These are phyloP conservation scores for Didymosphaeria variabile DNA, from an alignment of 2,329 filamentous ascomycete genomes.

Conservation along the genomic window DNA sequence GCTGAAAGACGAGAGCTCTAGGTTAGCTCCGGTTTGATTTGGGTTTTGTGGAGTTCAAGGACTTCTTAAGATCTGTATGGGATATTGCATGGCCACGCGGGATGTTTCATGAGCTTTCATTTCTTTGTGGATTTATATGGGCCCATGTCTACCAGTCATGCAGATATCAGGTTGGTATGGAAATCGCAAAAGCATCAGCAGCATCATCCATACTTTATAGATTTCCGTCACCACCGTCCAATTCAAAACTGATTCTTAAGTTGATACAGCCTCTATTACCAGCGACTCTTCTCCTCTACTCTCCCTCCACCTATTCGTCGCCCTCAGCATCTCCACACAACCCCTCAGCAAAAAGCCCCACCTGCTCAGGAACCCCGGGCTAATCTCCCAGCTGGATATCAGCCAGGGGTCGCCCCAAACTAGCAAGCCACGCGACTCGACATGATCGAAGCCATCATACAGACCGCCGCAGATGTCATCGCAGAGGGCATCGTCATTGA, in stretches of 20 bases:
- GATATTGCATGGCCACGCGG: background rate
- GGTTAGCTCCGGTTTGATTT: background rate
- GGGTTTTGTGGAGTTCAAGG: background rate
- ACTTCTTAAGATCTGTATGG: background rate
- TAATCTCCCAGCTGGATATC: constrained; percentile 55
- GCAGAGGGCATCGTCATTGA: constrained; percentile 24
- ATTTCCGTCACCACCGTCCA: too few species aligned
- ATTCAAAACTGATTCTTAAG: too few species aligned
- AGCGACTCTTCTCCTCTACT: constrained; percentile 39
- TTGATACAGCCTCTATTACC: background rate
- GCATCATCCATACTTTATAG: too few species aligned
- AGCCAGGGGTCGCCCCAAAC: constrained; percentile 55
- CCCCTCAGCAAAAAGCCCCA: constrained; percentile 53
- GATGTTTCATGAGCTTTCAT: background rate
- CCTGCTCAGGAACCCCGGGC: constrained; percentile 48
- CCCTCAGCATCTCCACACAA: constrained; percentile 50
- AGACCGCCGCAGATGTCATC: constrained; percentile 24
- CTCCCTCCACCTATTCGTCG: constrained; percentile 54
- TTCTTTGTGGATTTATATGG: background rate
- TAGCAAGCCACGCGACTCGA: constrained; percentile 32
- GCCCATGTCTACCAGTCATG: too few species aligned
- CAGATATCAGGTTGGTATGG: too few species aligned
- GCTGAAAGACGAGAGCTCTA: background rate
- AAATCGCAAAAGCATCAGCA: too few species aligned
- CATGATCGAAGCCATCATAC: constrained; percentile 25